Evolutionary conservation across 257 asterid genomes (phyloP).

Genomic region (Petunia axillaris): DNA sequence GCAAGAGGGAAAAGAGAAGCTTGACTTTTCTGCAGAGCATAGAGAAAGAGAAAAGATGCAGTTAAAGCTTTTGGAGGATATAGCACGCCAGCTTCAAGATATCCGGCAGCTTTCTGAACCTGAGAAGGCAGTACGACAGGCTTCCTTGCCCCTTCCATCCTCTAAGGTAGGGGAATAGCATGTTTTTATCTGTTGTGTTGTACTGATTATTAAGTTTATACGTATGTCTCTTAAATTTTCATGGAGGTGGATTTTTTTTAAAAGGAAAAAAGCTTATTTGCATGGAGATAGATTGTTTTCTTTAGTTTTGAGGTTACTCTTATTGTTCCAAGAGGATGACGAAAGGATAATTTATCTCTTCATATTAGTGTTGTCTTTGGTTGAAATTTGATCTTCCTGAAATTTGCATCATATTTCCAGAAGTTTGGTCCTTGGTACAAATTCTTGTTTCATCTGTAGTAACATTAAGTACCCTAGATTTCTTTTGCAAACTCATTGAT

Average conservation of each 20-base stretch:
- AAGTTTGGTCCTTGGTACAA: conserved; percentile 4
- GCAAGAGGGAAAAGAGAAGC: conserved; percentile 77
- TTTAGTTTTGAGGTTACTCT: conserved; percentile 1
- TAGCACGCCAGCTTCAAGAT: conserved; percentile 66
- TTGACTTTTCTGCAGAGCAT: conserved; percentile 56
- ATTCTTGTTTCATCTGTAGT: conserved; percentile 14
- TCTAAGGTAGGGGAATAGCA: conserved; percentile 52
- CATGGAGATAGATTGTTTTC: background rate
- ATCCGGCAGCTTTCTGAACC: conserved; percentile 51
- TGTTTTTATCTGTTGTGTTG: conserved; percentile 20
- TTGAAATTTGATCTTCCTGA: background rate
- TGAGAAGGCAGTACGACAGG: conserved; percentile 57
- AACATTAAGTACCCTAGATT: conserved; percentile 11
- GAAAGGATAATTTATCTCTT: background rate
- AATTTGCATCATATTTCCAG: background rate
- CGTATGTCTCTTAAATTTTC: background rate
- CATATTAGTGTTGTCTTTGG: conserved; percentile 7
- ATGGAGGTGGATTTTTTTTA: background rate
- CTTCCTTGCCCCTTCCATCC: conserved; percentile 66
- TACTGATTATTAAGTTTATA: background rate
- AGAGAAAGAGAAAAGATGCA: conserved; percentile 56
- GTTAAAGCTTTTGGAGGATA: conserved; percentile 72
- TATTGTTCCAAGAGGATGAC: background rate
- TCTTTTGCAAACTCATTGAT: background rate
- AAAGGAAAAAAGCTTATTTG: background rate